A percentile compares a stretch with the other conserved stretches of the same genome.
phyloP scores from a whole-genome alignment of 2,329 filamentous ascomycete genomes.

The Diplocarpon rosae region DNA sequence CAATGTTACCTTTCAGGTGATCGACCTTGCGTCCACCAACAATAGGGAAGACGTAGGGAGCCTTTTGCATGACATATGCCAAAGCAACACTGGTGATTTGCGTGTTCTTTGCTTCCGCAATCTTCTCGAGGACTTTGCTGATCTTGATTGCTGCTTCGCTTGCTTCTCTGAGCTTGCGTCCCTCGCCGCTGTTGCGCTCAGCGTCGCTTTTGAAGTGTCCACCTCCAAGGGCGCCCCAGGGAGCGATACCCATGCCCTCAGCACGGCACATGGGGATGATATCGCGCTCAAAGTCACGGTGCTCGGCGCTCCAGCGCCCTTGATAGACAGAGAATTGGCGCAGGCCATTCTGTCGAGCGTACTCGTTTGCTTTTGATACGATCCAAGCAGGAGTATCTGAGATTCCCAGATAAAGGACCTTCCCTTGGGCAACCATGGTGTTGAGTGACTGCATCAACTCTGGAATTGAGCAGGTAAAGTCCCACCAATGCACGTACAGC shows the following conservation, averaged over 20 bases:
- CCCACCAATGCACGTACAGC: constrained; percentile 57
- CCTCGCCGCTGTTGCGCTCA: constrained; percentile 34
- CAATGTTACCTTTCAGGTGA: constrained; percentile 60
- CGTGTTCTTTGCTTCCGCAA: constrained; percentile 44
- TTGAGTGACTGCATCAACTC: constrained; percentile 62
- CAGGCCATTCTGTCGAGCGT: constrained; percentile 60
- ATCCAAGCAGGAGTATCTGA: constrained; percentile 62
- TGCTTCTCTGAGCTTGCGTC: constrained; percentile 26
- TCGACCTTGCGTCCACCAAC: constrained; percentile 59
- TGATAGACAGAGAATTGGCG: constrained; percentile 61
- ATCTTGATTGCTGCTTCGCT: constrained; percentile 40
- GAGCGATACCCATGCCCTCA: constrained; percentile 46
- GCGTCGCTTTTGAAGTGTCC: constrained; percentile 40
- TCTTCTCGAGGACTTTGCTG: constrained; percentile 45
- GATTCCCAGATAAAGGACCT: constrained; percentile 57
- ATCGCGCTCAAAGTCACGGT: constrained; percentile 55
- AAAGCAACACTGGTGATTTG: constrained; percentile 54
- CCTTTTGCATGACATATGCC: constrained; percentile 64
- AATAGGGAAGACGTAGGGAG: constrained; percentile 63
- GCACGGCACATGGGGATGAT: constrained; percentile 47
- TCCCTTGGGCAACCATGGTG: constrained; percentile 45
- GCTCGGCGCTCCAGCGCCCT: constrained; percentile 49
- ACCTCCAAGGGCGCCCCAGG: constrained; percentile 43
- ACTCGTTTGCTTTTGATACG: constrained; percentile 54
- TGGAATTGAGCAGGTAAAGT: constrained; percentile 51